Evolutionary conservation across 257 asterid species (phyloP), one percentile per base, ranked within the genome.

Genomic region (Solanum sejunctum): DNA sequence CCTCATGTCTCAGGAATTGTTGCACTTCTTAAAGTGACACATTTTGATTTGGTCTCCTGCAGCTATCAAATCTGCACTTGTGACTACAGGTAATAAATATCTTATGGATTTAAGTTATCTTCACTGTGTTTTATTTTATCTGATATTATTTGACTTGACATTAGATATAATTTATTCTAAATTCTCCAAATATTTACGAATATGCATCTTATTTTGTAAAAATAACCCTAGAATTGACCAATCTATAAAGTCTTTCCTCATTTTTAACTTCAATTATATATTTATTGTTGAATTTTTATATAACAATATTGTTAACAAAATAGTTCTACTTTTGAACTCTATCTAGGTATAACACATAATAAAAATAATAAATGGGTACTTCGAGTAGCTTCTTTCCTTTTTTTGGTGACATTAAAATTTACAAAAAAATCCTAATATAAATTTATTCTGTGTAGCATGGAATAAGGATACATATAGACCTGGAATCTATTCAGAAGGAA

Each of bases 11-110:
- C 93, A 26, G 90, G 88, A 77, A 89, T 89, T 56, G 90, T 86
- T 32, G 93, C 93, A 60, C 92, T 90, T 54, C 88, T 90, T 6
- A 84, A 73, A 52, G 84, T 86, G 8, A 80, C 56, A 17, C 85
- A 90, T 63, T 89, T 89, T 3, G 60, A 88, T 32, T 89, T 92
- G 93, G 93, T 90, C 93, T 12, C 89, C 92, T 0, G 91, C 92
- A 28, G 36, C 3, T 32, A 32, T 32, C 36, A 32, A 32, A 70
- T 70, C 28, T 11, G 16, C 79, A 70, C 28, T 70, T 70, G 54
- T 70, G 1, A 41, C 79, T 39, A 70, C 79, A 17, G 5, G 28
- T 39, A 18, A 70, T 70, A 39, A 55, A 0, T 55, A n/a, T n/a
- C 12, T 41, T 69, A 69, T 39, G 1, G 0, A 17, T 69, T 10